Conservation (phyloP, 139 green algal genomes). For the Picochlorum costavermella region DNA sequence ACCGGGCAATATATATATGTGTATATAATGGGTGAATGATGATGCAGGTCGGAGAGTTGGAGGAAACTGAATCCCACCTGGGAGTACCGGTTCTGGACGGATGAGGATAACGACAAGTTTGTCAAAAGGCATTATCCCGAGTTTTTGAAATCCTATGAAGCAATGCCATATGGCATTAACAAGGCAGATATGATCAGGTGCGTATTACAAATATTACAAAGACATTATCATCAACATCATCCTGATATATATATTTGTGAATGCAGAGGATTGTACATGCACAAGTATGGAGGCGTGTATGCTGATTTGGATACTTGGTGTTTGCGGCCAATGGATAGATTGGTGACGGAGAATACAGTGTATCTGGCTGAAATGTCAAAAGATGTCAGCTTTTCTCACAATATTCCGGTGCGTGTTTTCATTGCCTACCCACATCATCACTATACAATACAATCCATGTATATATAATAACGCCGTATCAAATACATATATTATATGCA, state of each 20-base stretch:
- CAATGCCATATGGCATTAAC: constrained; percentile 17
- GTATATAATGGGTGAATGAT: too few relatives aligned
- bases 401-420: constrained; percentile 16
- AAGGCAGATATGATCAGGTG: neutral
- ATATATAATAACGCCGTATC: neutral
- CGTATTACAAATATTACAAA: neutral
- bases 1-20: too few relatives aligned
- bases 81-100: constrained; percentile 32
- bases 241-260: constrained; percentile 12
- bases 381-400: constrained; percentile 19
- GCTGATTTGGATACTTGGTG: constrained; percentile 29
- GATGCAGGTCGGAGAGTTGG: constrained; percentile 15
- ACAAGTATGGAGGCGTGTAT: constrained; percentile 24
- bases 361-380: constrained; percentile 22
- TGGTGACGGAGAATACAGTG: constrained; percentile 1
- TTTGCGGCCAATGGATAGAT: constrained; percentile 9
- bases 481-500: neutral
- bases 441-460: too few relatives aligned
- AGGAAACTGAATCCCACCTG: constrained; percentile 19
- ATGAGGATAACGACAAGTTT: constrained; percentile 20
- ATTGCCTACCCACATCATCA: neutral
- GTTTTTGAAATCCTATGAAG: constrained; percentile 26
- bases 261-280: constrained; percentile 18
- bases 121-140: constrained; percentile 23
- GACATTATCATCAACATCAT: neutral